Evolutionary conservation across 192 early-diverging fungal species (phyloP).

Genomic region (Mycoemilia scoparia): DNA sequence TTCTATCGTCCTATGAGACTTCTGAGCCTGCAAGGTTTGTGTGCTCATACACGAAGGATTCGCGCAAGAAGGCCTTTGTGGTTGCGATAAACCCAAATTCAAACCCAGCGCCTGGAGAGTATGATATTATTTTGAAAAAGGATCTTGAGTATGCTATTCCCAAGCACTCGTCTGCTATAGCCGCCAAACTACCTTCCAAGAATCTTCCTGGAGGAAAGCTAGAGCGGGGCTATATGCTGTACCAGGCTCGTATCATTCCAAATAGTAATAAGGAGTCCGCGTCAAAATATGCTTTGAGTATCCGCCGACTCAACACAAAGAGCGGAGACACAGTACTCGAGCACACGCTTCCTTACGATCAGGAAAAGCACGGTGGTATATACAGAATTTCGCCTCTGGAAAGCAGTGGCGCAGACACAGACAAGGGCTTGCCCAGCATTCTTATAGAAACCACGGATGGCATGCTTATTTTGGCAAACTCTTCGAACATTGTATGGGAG

Average conservation of each 20-base stretch:
- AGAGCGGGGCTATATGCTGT: constrained; percentile 10
- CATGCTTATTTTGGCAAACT: constrained; percentile 29
- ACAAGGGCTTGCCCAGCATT: constrained; percentile 12
- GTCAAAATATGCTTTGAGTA: no score
- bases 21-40: constrained; percentile 9
- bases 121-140: no score
- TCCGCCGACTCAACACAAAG: no score
- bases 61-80: constrained; percentile 17
- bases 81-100: constrained; percentile 16
- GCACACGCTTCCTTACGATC: constrained; percentile 8
- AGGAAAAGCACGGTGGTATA: constrained; percentile 11
- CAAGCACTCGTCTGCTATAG: no score
- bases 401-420: constrained; percentile 5
- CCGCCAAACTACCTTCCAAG: constrained; percentile 20
- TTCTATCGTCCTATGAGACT: constrained; percentile 3
- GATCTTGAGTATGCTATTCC: no score
- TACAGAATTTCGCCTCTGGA: constrained; percentile 8
- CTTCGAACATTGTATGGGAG: constrained; percentile 43
- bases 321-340: not conserved
- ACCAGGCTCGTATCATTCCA: constrained; percentile 4
- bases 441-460: constrained; percentile 42
- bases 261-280: constrained; percentile 7
- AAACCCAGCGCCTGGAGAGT: no score
- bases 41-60: constrained; percentile 14
- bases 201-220: constrained; percentile 14